phyloP scores from a whole-genome alignment of 2,329 filamentous ascomycete genomes.

The Xylaria polymorpha region DNA sequence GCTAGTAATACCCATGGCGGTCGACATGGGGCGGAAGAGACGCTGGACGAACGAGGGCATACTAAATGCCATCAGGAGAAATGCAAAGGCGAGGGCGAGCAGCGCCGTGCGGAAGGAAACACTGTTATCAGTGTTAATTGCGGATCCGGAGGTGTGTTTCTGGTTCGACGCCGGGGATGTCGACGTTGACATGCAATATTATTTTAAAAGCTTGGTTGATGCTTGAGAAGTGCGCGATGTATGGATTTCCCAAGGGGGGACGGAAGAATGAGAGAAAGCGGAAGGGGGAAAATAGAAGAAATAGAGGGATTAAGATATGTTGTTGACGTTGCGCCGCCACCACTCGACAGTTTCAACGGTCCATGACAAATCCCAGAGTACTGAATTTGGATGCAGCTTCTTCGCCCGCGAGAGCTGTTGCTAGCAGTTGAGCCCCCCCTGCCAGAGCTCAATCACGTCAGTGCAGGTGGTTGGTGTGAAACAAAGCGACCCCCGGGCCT shows the following conservation, averaged over 20 bases:
- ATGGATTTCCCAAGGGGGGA: not conserved
- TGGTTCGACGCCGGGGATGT: conserved; percentile 4
- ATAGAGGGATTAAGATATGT: conserved; percentile 12
- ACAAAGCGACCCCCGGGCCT: conserved; percentile 9
- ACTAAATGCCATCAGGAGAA: conserved; percentile 43
- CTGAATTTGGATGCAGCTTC: conserved; percentile 22
- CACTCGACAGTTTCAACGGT: conserved; percentile 34
- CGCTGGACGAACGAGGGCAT: conserved; percentile 71
- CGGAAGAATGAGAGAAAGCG: not conserved
- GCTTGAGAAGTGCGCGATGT: not conserved
- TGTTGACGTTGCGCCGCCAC: conserved; percentile 34
- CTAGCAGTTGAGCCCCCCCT: conserved; percentile 31
- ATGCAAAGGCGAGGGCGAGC: conserved; percentile 29
- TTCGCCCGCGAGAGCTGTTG: conserved; percentile 20
- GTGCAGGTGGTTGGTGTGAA: conserved; percentile 24
- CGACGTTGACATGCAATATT: conserved; percentile 29
- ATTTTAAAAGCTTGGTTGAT: not conserved
- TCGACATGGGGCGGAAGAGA: conserved; percentile 71
- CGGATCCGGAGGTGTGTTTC: conserved; percentile 9
- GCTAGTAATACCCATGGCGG: conserved; percentile 64
- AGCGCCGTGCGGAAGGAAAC: conserved; percentile 36
- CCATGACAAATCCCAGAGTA: conserved; percentile 34
- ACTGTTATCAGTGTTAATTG: conserved; percentile 7
- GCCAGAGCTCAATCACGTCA: conserved; percentile 36
- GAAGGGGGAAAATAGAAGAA: not conserved